phyloP scores from a whole-genome alignment of 2,329 filamentous ascomycete species.

The Fusarium falciforme region DNA sequence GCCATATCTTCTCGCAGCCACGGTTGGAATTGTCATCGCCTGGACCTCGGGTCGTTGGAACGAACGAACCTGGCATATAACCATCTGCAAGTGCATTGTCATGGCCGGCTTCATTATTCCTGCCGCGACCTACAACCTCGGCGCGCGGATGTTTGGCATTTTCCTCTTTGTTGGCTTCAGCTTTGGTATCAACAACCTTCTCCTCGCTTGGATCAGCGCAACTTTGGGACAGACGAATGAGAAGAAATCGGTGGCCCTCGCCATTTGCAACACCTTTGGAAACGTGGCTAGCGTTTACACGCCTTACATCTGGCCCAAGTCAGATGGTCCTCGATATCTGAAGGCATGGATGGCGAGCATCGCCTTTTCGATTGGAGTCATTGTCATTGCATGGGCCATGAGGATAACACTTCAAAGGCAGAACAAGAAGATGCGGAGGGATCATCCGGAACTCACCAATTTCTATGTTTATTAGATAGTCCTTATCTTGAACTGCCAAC shows the following conservation, averaged over 20 bases:
- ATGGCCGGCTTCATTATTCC: slow-evolving; percentile 43
- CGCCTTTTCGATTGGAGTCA: slow-evolving; percentile 21
- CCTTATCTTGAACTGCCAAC: not conserved
- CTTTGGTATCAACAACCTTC: slow-evolving; percentile 56
- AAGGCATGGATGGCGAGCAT: slow-evolving; percentile 20
- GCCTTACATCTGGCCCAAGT: slow-evolving; percentile 25
- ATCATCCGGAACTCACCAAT: slow-evolving; percentile 22
- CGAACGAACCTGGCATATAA: slow-evolving; percentile 43
- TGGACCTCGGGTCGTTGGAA: slow-evolving; percentile 56
- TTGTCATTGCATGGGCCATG: slow-evolving; percentile 19
- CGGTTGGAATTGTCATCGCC: slow-evolving; percentile 22
- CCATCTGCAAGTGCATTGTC: slow-evolving; percentile 51
- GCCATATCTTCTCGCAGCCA: slow-evolving; percentile 58
- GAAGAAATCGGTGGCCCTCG: slow-evolving; percentile 51
- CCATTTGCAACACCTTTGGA: slow-evolving; percentile 31
- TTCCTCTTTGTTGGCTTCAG: slow-evolving; percentile 54
- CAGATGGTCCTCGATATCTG: slow-evolving; percentile 22
- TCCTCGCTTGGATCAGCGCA: slow-evolving; percentile 55
- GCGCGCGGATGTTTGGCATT: slow-evolving; percentile 42
- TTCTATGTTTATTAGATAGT: slow-evolving; percentile 24
- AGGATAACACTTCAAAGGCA: slow-evolving; percentile 10
- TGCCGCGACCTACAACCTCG: slow-evolving; percentile 40
- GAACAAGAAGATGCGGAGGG: slow-evolving; percentile 16
- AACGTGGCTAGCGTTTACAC: slow-evolving; percentile 30
- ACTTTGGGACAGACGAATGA: slow-evolving; percentile 57